Evolutionary conservation across 208 protist species (phyloP).

Genomic region (Trypanosoma boissoni): DNA sequence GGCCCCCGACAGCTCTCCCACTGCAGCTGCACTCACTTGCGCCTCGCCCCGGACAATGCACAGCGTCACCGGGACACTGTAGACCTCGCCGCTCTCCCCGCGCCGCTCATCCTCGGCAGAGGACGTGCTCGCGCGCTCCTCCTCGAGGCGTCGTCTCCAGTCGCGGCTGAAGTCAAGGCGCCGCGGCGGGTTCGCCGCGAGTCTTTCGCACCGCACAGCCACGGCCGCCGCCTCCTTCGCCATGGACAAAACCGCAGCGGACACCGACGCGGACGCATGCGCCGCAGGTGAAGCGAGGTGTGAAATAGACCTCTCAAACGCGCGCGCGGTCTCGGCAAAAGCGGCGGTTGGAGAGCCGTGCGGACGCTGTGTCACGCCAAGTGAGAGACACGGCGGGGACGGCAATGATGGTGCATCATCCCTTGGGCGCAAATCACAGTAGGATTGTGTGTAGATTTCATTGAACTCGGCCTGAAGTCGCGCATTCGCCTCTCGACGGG

Average conservation of each 20-base stretch:
- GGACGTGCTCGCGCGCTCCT: slow-evolving; percentile 15
- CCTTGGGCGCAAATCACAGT: slow-evolving; percentile 14
- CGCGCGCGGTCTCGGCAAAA: neutral
- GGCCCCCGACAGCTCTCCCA: neutral
- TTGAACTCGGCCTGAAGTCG: slow-evolving; percentile 35
- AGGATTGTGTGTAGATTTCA: slow-evolving; percentile 42
- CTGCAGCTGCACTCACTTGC: neutral
- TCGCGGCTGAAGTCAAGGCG: slow-evolving; percentile 31
- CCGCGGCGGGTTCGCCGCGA: slow-evolving; percentile 27
- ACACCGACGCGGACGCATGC: slow-evolving; percentile 26
- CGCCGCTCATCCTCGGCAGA: slow-evolving; percentile 11
- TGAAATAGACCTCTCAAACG: neutral
- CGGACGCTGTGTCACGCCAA: neutral
- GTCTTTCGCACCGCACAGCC: slow-evolving; percentile 26
- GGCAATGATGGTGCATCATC: no score
- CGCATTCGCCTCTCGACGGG: slow-evolving; percentile 26
- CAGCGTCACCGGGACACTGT: slow-evolving; percentile 19
- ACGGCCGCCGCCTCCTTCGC: slow-evolving; percentile 53
- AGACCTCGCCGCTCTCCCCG: slow-evolving; percentile 10
- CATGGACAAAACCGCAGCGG: slow-evolving; percentile 25
- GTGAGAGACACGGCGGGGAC: no score
- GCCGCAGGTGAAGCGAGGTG: no score
- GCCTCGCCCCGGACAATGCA: slow-evolving; percentile 20
- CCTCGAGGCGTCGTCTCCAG: slow-evolving; percentile 24
- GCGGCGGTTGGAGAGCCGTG: neutral